Base-by-base conservation (phyloP, 1,284 basidiomycete genomes). In the Ceratorhiza oryzae-sativae region DNA sequence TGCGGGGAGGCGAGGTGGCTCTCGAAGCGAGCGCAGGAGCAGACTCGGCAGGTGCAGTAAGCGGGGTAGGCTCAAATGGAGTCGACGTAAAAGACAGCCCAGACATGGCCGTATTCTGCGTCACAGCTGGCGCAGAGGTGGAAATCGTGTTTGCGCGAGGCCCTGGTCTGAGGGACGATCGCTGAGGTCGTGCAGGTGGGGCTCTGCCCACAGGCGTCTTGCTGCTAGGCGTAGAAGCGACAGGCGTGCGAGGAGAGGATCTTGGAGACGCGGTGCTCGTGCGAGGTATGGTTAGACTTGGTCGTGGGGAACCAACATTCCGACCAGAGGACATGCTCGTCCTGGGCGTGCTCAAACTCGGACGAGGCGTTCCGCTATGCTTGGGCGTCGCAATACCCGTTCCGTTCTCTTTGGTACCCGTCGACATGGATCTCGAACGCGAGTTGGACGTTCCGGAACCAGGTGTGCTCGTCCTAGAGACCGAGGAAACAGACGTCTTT, bases 281-380 rank as follows among this genome's bases (percentile, higher is more conserved):
- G 27, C 53, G 42, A 6, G 58, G 58, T 12, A 45, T 45, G 1
- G 48, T 42, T 6, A 46, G 9, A 32, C 49, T 67, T 9, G 65
- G n/a, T 30, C 53, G 1, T 1, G 53, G 53, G n/a, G 42, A 39
- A 10, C 27, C 25, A n/a, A 56, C 6, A 23, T 58, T 25, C 15
- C 63, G 63, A 20, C 65, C 65, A 46, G 65, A 70, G 30, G 65
- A 70, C 23, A 36, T 70, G 42, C 65, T 70, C 15, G 65, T 70
- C 27, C 65, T 15, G 36, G 65, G 65, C 5, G 65, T 70, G 27
- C 51, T 42, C 27, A 60, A 15, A 18, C 58, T 60, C 39, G 58
- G 39, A 41, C 58, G 58, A 18, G 58, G 58, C 25, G 58, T 42
- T 12, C 39, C 23, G 18, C 30, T 34, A 23, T 27, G 41, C 58